phyloP scores from a whole-genome alignment of 2,329 filamentous ascomycete species.

The Botrytis cinerea region DNA sequence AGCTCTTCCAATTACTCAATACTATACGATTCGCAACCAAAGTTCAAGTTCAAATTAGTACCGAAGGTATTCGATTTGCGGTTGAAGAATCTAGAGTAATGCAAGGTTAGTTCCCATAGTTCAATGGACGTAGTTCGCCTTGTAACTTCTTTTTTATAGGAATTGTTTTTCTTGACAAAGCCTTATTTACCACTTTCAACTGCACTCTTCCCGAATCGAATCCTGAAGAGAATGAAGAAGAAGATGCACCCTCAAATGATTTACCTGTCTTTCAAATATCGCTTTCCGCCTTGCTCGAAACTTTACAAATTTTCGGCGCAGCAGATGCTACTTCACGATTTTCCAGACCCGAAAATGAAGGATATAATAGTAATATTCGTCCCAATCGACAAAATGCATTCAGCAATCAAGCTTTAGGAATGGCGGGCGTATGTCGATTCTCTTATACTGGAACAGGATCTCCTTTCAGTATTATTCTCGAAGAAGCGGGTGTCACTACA shows the following conservation, averaged over 20 bases:
- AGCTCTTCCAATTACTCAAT: conserved; percentile 65
- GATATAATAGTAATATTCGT: conserved; percentile 61
- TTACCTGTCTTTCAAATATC: conserved; percentile 83
- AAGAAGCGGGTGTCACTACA: conserved; percentile 83
- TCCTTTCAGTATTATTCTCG: conserved; percentile 80
- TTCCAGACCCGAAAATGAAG: conserved; percentile 59
- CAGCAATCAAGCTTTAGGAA: conserved; percentile 77
- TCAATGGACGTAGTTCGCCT: conserved; percentile 22
- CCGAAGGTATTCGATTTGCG: conserved; percentile 82
- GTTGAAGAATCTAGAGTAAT: conserved; percentile 88
- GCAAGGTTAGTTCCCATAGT: conserved; percentile 66
- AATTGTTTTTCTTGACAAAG: conserved; percentile 82
- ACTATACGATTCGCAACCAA: conserved; percentile 59
- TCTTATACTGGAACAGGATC: conserved; percentile 74
- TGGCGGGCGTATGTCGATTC: conserved; percentile 83
- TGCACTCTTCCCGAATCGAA: conserved; percentile 56
- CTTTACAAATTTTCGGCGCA: conserved; percentile 92
- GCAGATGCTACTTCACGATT: conserved; percentile 62
- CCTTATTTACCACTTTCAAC: conserved; percentile 82
- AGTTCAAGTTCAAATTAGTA: conserved; percentile 72
- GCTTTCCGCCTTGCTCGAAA: conserved; percentile 83
- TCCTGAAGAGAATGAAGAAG: conserved; percentile 44
- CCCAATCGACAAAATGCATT: conserved; percentile 73
- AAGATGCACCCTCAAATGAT: conserved; percentile 44
- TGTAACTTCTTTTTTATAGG: conserved; percentile 48